Base-by-base conservation (phyloP, 176 grass and related monocot genomes). In the Chloris gayana region DNA sequence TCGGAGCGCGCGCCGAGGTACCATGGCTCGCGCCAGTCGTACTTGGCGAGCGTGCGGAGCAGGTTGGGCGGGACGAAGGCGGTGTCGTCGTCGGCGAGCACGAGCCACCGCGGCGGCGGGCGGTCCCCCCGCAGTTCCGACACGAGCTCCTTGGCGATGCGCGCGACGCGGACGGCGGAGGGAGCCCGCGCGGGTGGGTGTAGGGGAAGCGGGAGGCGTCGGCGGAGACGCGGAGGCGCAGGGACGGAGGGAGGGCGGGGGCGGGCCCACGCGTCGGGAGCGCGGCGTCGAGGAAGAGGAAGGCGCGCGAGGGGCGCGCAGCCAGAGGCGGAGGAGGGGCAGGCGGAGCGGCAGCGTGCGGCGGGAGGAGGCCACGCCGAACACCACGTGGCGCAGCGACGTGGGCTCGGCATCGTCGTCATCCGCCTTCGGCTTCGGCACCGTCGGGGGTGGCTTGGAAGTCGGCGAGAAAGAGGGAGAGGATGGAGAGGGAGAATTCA, bases 21-120 rank as follows among this genome's bases (percentile, higher is more conserved):
- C 86, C 91, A 87, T 14, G 86, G 90, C 72, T 91, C 88, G 30
- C 85, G 83, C 90, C 93, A 93, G 82, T 95, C 96, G 88, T 93
- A 91, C 80, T 51, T 80, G 7, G 70, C 50, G 9, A 99, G 87
- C 21, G 88, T 83, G 76, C 56, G 88, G 5, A 91, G 58, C 21
- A 99, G 96, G 83, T 95, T 99, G 13, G 85, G 84, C 34, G 85
- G 86, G 42, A 99, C 86, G 82, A 99, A 99, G 34, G 86, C 86
- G 18, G 96, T 93, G 75, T 99, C 96, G 64, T 99, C 96, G 37
- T 99, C 96, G 24, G 86, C 90, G 39, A 99, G 88, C 39, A 99
- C 92, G 65, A 99, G 69, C 92, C 96, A 99, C 22, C 85, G 50
- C 86, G 58, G 84, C 68, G 59, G 24, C 59, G 51, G 65, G 0